Evolutionary conservation across 768 basidiomycete species (phyloP), one percentile per base, ranked within the genome.

Genomic region (Coprinellus aureogranulatus): DNA sequence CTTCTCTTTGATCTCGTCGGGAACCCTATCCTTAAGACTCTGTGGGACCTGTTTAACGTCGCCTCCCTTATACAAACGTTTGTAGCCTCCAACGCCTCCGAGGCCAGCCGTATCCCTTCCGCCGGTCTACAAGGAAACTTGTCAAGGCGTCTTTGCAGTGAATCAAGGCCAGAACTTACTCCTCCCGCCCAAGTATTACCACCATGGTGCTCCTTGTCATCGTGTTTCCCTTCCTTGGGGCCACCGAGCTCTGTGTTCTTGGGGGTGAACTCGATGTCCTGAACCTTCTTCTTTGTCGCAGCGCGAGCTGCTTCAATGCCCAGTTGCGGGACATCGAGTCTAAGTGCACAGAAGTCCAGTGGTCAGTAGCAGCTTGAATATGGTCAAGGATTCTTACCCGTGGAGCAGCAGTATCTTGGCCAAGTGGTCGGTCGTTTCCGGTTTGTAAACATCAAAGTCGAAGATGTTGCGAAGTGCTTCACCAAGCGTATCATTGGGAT

Each of bases 141-240:
- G 58, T 9, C 30, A 16, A 11, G 25, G 9, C 58, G 30, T 20
- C 16, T 39, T 20, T 22, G 39, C n/a, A n/a, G n/a, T n/a, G n/a
- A n/a, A n/a, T n/a, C n/a, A n/a, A n/a, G n/a, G n/a, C n/a, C n/a
- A n/a, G 22, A 25, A 68, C 75, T 61, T 66, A 88, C 86, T 22
- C 86, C 86, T 6, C 86, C 86, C 42, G 85, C 83, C 71, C 76
- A 87, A n/a, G 71, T 83, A 59, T 85, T 85, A 4, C 86, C 86
- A 30, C 85, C 86, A 2, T 71, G 73, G 63, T 88, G 86, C 59
- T 82, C 76, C 61, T 86, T 79, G 58, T 84, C 76, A 62, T 87
- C 86, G 37, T 83, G 83, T 49, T 82, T 75, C 5, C 86, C 86
- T 61, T 81, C 82, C 65, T 87, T 87, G 6, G 85, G 85, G 57